These are phyloP conservation scores for Epichloe gansuensis DNA, from an alignment of 2,329 filamentous ascomycete species.

Conservation along the genomic window DNA sequence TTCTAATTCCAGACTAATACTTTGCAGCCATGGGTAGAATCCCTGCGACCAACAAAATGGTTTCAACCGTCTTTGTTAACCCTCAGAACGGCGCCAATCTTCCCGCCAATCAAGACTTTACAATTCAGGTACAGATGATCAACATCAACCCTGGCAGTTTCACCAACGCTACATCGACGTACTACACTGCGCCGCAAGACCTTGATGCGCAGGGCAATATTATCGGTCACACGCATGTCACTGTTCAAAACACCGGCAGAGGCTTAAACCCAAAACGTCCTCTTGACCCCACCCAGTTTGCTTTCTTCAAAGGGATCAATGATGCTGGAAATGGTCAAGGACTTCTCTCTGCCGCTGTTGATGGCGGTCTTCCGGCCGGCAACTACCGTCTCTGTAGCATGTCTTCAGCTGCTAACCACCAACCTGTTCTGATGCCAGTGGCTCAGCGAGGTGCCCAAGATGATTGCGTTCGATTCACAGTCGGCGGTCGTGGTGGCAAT, in stretches of 20 bases:
- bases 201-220: conserved; percentile 35
- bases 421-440: conserved; percentile 53
- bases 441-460: conserved; percentile 56
- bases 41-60: conserved; percentile 41
- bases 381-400: conserved; percentile 57
- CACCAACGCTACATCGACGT: conserved; percentile 47
- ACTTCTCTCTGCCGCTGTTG: conserved; percentile 38
- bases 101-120: conserved; percentile 34
- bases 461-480: conserved; percentile 50
- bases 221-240: conserved; percentile 49
- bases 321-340: conserved; percentile 45
- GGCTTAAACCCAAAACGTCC: conserved; percentile 37
- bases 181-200: conserved; percentile 48
- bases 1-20: neutral
- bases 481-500: conserved; percentile 19
- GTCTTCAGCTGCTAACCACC: conserved; percentile 51
- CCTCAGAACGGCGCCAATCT: conserved; percentile 41
- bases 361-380: conserved; percentile 46
- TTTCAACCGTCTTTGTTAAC: conserved; percentile 41
- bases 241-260: conserved; percentile 42
- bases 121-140: conserved; percentile 37
- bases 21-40: conserved; percentile 46
- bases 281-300: conserved; percentile 41
- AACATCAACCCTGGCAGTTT: conserved; percentile 48
- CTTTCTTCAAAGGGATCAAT: conserved; percentile 58